phyloP scores from a whole-genome alignment of 2,329 filamentous ascomycete species.

The Thermothelomyces thermophilus region DNA sequence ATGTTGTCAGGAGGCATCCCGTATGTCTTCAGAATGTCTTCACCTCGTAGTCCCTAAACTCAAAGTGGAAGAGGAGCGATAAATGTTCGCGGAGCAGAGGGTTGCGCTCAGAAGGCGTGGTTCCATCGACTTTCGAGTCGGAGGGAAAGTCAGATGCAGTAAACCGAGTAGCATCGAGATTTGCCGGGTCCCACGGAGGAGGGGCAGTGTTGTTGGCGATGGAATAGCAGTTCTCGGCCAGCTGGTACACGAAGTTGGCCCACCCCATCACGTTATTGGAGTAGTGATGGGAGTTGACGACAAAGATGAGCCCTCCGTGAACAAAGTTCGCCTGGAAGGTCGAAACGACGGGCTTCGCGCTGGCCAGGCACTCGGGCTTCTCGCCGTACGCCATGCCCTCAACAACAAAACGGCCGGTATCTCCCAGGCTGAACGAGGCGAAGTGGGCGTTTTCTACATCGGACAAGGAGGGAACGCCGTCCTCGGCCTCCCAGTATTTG shows the following conservation, averaged over 20 bases:
- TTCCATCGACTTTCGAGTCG: constrained; percentile 29
- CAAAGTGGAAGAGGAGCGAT: constrained; percentile 35
- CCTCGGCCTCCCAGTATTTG: constrained; percentile 25
- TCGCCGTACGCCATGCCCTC: constrained; percentile 35
- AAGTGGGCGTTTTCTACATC: constrained; percentile 35
- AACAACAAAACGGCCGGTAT: constrained; percentile 31
- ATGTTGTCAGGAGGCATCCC: too few relatives aligned
- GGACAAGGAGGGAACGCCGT: constrained; percentile 32
- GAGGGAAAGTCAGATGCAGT: constrained; percentile 24
- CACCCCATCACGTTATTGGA: constrained; percentile 38
- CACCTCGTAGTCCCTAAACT: constrained; percentile 32
- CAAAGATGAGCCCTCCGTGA: constrained; percentile 36
- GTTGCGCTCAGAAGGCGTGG: constrained; percentile 23
- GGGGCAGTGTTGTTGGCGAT: constrained; percentile 27
- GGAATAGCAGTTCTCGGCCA: constrained; percentile 38
- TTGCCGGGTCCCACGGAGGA: constrained; percentile 32
- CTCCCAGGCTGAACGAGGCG: constrained; percentile 28
- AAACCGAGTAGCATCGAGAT: constrained; percentile 32
- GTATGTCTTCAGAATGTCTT: neutral
- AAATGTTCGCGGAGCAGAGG: constrained; percentile 24
- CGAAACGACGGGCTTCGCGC: constrained; percentile 29
- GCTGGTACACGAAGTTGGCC: constrained; percentile 33
- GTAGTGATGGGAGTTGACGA: constrained; percentile 38
- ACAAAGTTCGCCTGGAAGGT: constrained; percentile 39
- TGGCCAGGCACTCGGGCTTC: constrained; percentile 33